Evolutionary conservation across 495 filamentous ascomycete species (phyloP), one percentile per base, ranked within the genome.

Genomic region (Penicillium lagena): DNA sequence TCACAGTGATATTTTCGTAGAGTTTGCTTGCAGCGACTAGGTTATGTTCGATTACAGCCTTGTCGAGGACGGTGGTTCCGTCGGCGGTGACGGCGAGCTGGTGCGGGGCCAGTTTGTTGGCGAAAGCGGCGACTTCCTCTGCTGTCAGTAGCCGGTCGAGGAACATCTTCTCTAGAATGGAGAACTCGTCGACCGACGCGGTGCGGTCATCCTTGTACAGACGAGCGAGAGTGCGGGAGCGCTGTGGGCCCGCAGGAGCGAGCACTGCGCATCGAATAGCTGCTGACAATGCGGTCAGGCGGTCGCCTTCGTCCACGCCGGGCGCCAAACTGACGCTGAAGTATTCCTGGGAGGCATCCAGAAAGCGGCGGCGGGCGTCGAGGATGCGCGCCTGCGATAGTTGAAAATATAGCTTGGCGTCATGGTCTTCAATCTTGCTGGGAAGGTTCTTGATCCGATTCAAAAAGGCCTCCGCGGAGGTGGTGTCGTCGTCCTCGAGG

Each of bases 121-220:
- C 82, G 56, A 98, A 98, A 36, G 87, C 85, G 10, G 78, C 77
- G 12, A 96, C 89, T 64, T 98, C 93, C 13, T 77, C 79, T 3
- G 84, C 78, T 7, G 75, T 77, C 11, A 98, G 73, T 4, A 98
- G 71, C 6, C 93, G 80, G 64, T 97, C 89, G 27, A 98, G 77
- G 61, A 95, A 94, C 80, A 98, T 96, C 70, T 97, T 97, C 72
- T 97, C 94, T 14, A 98, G 71, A 42, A 98, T 96, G 35, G 78
- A 73, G 55, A 85, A 91, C 61, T 96, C 88, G 7, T 85, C 80
- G 3, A 90, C 77, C 37, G 80, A 77, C 2, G 77, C 67, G 0
- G 87, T 78, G 13, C 93, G 81, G 37, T 97, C 94, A 58, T 98
- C 93, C 63, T 96, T 96, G 75, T 96, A 96, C 7, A 98, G 70